Evolutionary conservation across 2,329 filamentous ascomycete species (phyloP), one percentile per base, ranked within the genome.

Genomic region (Arthrobotrys sinensis): DNA sequence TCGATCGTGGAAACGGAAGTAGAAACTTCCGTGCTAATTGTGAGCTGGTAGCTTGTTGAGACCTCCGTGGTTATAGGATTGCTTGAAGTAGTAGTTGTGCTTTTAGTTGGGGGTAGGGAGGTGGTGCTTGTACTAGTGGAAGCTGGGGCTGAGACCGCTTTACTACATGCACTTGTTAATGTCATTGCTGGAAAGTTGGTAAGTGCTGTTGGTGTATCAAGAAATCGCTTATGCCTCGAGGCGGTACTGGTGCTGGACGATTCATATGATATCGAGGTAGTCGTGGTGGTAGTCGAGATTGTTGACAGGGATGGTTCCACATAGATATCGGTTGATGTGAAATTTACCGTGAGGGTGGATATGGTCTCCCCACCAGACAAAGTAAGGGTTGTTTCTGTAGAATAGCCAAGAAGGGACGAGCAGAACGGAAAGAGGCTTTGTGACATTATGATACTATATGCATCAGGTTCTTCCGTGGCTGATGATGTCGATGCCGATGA

Each of bases 121-220:
- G 4, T 48, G 45, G 45, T 48, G 45, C 45, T 48, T 24, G 11
- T 48, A n/a, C 16, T 24, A n/a, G 45, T 48, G 7, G 11, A 48
- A 10, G 45, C 10, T 10, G 45, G 45, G 11, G 45, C 16, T 24
- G 45, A 48, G 19, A 48, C 19, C 1, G 45, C 45, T 24, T 24
- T 48, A n/a, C 45, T 48, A 11, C 45, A 48, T 8, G 45, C 45
- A 24, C 45, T 48, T 7, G 45, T 48, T 48, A 48, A 14, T 48
- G 45, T 48, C 45, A 48, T 24, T 48, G 16, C 45, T 48, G 45
- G 45, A 16, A 48, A 48, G 3, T 24, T 12, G 45, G 19, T 11
- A 10, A 48, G 45, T 21, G 45, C 16, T 12, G 19, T 10, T 24
- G 45, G 45, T 5, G 45, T 48, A 6, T 48, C 45, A 8, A 48